Conservation (phyloP, 306 rosid species). For the Arachis hypogaea region DNA sequence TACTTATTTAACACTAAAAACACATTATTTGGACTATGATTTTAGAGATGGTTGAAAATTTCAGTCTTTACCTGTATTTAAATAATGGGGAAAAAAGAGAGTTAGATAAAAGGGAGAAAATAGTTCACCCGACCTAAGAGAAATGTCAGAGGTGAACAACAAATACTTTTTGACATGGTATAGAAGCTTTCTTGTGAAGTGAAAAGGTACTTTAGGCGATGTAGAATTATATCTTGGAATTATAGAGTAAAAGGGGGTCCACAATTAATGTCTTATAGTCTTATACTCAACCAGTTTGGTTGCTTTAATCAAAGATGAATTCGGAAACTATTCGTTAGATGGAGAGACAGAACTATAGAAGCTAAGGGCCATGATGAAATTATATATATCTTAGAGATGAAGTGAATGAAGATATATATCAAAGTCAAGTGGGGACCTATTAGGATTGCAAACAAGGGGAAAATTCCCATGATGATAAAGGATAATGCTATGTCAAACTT, state of each 20-base stretch:
- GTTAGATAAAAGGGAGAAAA: no score
- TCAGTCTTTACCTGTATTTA: no score
- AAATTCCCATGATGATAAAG: background rate
- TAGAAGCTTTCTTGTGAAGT: constrained; percentile 32
- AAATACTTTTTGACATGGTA: constrained; percentile 41
- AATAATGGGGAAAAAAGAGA: no score
- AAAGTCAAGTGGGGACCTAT: constrained; percentile 1
- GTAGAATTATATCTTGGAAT: constrained; percentile 1
- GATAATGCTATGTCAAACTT: background rate
- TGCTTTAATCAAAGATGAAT: constrained; percentile 13
- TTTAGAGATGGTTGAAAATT: no score
- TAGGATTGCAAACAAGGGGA: background rate
- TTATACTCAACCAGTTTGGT: background rate
- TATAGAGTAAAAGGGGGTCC: constrained; percentile 9
- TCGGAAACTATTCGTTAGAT: background rate
- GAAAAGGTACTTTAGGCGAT: background rate
- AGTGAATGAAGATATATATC: background rate
- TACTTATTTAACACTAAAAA: no score
- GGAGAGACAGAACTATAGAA: background rate
- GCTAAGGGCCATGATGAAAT: background rate
- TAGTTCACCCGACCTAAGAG: no score
- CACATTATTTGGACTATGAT: no score
- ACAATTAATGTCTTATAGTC: constrained; percentile 11
- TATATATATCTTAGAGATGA: constrained; percentile 10
- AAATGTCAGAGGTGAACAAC: no score